phyloP scores from a whole-genome alignment of 1,284 basidiomycete species.

The Ganoderma meredithae region DNA sequence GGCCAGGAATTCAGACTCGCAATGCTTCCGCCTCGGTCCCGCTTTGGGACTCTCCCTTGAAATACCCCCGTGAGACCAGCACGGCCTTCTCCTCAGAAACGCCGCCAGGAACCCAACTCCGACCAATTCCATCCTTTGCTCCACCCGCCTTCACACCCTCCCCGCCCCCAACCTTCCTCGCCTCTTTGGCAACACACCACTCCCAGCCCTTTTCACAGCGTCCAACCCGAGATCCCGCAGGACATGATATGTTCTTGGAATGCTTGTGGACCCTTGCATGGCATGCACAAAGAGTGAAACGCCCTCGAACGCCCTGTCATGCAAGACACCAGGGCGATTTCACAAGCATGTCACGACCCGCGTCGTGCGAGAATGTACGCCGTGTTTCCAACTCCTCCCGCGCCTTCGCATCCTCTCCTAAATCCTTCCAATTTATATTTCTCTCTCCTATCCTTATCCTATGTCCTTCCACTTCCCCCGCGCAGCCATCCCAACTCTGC shows the following conservation, averaged over 20 bases:
- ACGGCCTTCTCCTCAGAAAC: constrained; percentile 18
- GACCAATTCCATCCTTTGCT: constrained; percentile 17
- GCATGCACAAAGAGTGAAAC: too few relatives aligned
- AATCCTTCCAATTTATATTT: neutral
- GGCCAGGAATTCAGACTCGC: constrained; percentile 1
- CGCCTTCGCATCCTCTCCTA: constrained; percentile 11
- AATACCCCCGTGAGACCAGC: constrained; percentile 17
- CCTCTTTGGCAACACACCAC: constrained; percentile 18
- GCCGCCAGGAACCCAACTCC: constrained; percentile 29
- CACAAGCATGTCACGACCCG: too few relatives aligned
- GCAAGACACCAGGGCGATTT: too few relatives aligned
- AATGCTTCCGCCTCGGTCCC: constrained; percentile 27
- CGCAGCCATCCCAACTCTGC: neutral
- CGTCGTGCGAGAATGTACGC: neutral
- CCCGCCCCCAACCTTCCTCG: constrained; percentile 13
- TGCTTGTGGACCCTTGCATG: too few relatives aligned
- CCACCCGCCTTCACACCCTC: constrained; percentile 9
- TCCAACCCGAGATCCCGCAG: too few relatives aligned
- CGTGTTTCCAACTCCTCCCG: neutral
- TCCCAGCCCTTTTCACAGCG: constrained; percentile 18
- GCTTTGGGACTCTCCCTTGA: constrained; percentile 22
- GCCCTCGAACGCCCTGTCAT: too few relatives aligned
- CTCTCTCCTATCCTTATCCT: neutral
- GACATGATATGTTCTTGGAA: too few relatives aligned
- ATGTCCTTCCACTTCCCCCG: neutral